A percentile compares a stretch with the other conserved stretches of the same genome.
These are phyloP conservation scores for Xylariaceae sp. DNA, from an alignment of 2,329 filamentous ascomycete genomes.

Conservation along the genomic window DNA sequence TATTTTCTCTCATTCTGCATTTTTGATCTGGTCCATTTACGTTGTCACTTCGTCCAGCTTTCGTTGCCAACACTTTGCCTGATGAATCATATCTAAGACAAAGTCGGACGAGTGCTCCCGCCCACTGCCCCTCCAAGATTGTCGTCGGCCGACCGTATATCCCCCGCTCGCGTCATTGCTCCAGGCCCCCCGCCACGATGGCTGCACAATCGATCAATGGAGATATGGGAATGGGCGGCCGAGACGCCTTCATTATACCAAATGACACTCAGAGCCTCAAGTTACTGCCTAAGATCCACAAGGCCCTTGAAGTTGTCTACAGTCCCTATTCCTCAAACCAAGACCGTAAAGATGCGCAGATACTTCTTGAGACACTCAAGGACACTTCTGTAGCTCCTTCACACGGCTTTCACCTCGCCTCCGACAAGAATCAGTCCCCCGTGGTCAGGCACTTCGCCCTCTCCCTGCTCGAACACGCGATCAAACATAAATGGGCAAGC, in stretches of 20 bases:
- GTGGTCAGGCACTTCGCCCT: conserved; percentile 93
- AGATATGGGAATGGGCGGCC: conserved; percentile 42
- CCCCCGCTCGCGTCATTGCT: conserved; percentile 12
- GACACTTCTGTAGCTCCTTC: conserved; percentile 77
- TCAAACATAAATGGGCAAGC: conserved; percentile 82
- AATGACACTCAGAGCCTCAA: conserved; percentile 41
- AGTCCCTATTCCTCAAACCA: conserved; percentile 80
- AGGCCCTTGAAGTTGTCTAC: conserved; percentile 88
- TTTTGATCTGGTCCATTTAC: neutral
- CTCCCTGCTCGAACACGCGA: conserved; percentile 86
- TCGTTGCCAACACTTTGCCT: conserved; percentile 20
- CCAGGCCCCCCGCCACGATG: conserved; percentile 30
- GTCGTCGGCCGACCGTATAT: conserved; percentile 31
- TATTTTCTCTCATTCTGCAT: neutral
- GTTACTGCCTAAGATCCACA: conserved; percentile 72
- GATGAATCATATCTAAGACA: conserved; percentile 39
- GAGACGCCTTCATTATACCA: conserved; percentile 43
- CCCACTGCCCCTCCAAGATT: conserved; percentile 36
- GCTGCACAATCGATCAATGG: conserved; percentile 38
- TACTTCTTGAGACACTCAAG: conserved; percentile 87
- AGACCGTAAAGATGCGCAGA: conserved; percentile 79
- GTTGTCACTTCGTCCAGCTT: neutral
- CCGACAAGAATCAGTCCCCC: conserved; percentile 74
- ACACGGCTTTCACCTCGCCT: conserved; percentile 83
- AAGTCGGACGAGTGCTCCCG: conserved; percentile 32